Evolutionary conservation across 176 grass and related monocot species (phyloP), one percentile per base, ranked within the genome.

Genomic region (Hsuehochloa calcarea): DNA sequence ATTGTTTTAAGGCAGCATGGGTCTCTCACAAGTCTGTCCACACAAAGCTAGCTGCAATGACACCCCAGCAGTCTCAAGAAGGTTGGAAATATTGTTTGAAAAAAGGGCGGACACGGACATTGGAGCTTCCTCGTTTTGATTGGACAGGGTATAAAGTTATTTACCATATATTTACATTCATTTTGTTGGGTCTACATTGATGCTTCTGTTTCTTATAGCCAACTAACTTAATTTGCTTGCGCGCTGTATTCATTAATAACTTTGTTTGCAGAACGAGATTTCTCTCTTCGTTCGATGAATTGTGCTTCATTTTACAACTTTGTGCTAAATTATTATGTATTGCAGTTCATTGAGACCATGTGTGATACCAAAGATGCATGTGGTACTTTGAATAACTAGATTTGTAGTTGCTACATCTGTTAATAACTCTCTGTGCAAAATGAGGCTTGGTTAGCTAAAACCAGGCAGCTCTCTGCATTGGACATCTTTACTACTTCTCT

Each of bases 1-100:
- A 99, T 72, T 96, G 93, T 80, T 96, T 99, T 65, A 94, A 82
- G 90, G 90, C 88, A 80, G 85, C 90, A 84, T 99, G 96, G 96
- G 89, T 88, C 77, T 83, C 87, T 72, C 96, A 99, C 67, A 99
- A 96, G 85, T 92, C 90, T 78, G 81, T 94, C 12, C 96, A 99
- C 68, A 85, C 75, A 51, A 96, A 94, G 72, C 50, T 82, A 70
- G 86, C 67, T 85, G 81, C 56, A 46, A 47, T 77, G 35, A 22
- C 77, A 86, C 84, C 90, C n/a, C 86, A 89, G 68, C 75, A 81
- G 66, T 82, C 83, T 75, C 80, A 74, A 87, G 88, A 90, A 51
- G 96, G 78, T 84, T 99, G 96, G 96, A 64, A 86, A 65, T 99
- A 96, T 93, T 99, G 90, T 90, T 59, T 92, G 59, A 92, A 65